Percentiles rank a stretch among this genome's conserved stretches.
Evolutionary conservation across 2,329 filamentous ascomycete genomes (phyloP).

Genomic region (Verticillium dahliae): DNA sequence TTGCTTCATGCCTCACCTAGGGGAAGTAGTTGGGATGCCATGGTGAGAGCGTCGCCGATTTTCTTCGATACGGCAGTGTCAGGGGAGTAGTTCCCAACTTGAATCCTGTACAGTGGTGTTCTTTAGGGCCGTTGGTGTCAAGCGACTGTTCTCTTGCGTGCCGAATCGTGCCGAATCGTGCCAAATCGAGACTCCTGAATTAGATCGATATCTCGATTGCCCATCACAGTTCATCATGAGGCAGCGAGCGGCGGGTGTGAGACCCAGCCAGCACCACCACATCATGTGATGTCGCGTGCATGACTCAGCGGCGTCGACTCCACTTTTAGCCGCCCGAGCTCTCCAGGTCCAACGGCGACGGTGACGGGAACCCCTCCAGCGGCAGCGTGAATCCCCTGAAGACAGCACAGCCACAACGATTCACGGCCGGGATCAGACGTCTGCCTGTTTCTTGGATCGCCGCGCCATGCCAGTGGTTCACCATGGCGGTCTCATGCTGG

Average conservation of each 20-base stretch:
- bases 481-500: slow-evolving; percentile 24
- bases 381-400: slow-evolving; percentile 3
- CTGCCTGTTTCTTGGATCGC: slow-evolving; percentile 19
- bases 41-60: slow-evolving; percentile 22
- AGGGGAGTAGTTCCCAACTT: too few species aligned
- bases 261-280: not conserved
- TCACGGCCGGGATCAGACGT: slow-evolving; percentile 15
- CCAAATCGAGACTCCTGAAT: not conserved
- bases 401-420: not conserved
- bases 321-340: not conserved
- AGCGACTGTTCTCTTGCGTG: not conserved
- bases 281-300: slow-evolving; percentile 25
- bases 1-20: slow-evolving; percentile 43
- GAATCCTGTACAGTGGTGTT: too few species aligned
- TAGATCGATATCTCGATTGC: not conserved
- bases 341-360: not conserved
- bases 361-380: slow-evolving; percentile 6
- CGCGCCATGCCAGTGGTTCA: slow-evolving; percentile 23
- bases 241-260: not conserved
- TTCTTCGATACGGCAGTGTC: not conserved
- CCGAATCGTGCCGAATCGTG: not conserved
- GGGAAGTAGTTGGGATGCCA: slow-evolving; percentile 70
- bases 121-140: not conserved
- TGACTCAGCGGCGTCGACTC: slow-evolving; percentile 26
- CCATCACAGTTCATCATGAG: not conserved